phyloP scores from a whole-genome alignment of 2,329 filamentous ascomycete genomes.

The Pseudopyricularia javanii region DNA sequence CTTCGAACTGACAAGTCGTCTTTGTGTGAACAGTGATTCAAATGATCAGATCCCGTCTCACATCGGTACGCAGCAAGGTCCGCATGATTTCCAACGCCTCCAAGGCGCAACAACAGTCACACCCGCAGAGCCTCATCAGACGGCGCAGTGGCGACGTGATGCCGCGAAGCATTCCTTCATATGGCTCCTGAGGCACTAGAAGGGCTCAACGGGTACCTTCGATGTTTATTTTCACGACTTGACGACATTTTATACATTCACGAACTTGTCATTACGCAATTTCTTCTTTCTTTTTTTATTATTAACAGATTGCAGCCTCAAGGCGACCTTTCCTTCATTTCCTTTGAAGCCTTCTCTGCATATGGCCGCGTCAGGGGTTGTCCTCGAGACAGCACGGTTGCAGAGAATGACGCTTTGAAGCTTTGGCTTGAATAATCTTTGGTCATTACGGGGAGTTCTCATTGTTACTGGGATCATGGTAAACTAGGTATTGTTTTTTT shows the following conservation, averaged over 20 bases:
- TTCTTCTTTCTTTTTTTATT: background rate
- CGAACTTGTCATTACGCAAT: background rate
- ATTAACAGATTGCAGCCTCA: background rate
- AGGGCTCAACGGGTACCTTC: background rate
- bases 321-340: too few relatives aligned
- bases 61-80: constrained; percentile 46
- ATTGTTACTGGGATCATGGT: too few relatives aligned
- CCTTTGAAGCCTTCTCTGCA: too few relatives aligned
- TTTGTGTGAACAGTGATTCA: constrained; percentile 36
- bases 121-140: constrained; percentile 26
- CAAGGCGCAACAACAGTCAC: constrained; percentile 27
- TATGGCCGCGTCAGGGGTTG: too few relatives aligned
- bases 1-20: constrained; percentile 11
- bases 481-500: too few relatives aligned
- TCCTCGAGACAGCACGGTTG: too few relatives aligned
- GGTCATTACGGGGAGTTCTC: too few relatives aligned
- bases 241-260: background rate
- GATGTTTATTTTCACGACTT: background rate
- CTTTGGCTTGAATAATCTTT: too few relatives aligned
- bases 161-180: constrained; percentile 39
- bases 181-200: constrained; percentile 8
- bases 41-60: constrained; percentile 47
- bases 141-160: constrained; percentile 44
- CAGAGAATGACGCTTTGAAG: too few relatives aligned
- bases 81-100: constrained; percentile 47